A percentile compares a stretch with the other conserved stretches of the same genome.
phyloP scores from a whole-genome alignment of 192 early-diverging fungal species.

The Coemansia javaensis region DNA sequence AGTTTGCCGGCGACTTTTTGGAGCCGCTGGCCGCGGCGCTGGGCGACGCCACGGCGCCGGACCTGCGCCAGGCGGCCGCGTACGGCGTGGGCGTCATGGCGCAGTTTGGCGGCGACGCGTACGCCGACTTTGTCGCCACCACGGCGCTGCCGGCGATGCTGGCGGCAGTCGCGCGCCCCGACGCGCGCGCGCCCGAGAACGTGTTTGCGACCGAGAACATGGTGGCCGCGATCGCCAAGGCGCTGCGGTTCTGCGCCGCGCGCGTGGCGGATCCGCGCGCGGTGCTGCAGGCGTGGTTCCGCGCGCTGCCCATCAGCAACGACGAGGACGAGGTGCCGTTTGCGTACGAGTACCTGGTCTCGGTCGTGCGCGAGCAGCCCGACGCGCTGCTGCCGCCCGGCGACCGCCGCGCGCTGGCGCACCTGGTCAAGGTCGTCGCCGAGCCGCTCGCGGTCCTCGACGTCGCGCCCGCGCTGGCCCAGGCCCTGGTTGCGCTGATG shows the following conservation, averaged over 20 bases:
- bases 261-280: slow-evolving; percentile 57
- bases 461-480: slow-evolving; percentile 20
- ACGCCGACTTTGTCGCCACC: slow-evolving; percentile 62
- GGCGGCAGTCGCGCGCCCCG: slow-evolving; percentile 58
- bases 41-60: slow-evolving; percentile 37
- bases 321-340: slow-evolving; percentile 84
- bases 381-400: slow-evolving; percentile 21
- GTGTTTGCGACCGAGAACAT: slow-evolving; percentile 90
- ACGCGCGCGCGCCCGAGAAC: slow-evolving; percentile 67
- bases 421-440: slow-evolving; percentile 36
- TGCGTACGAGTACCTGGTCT: slow-evolving; percentile 72
- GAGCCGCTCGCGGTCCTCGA: slow-evolving; percentile 31
- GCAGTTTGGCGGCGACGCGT: slow-evolving; percentile 79
- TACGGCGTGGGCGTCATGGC: slow-evolving; percentile 93
- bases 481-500: slow-evolving; percentile 26
- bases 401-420: slow-evolving; percentile 16
- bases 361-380: slow-evolving; percentile 54
- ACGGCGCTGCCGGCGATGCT: slow-evolving; percentile 75
- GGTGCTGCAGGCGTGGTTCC: slow-evolving; percentile 72
- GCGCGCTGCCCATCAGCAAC: slow-evolving; percentile 72
- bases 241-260: slow-evolving; percentile 60
- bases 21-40: slow-evolving; percentile 32
- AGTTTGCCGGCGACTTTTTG: slow-evolving; percentile 59
- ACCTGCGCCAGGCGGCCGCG: slow-evolving; percentile 90
- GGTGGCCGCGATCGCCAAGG: slow-evolving; percentile 87